Evolutionary conservation across 2,329 filamentous ascomycete species (phyloP).

Genomic region (Colletotrichum sp.): DNA sequence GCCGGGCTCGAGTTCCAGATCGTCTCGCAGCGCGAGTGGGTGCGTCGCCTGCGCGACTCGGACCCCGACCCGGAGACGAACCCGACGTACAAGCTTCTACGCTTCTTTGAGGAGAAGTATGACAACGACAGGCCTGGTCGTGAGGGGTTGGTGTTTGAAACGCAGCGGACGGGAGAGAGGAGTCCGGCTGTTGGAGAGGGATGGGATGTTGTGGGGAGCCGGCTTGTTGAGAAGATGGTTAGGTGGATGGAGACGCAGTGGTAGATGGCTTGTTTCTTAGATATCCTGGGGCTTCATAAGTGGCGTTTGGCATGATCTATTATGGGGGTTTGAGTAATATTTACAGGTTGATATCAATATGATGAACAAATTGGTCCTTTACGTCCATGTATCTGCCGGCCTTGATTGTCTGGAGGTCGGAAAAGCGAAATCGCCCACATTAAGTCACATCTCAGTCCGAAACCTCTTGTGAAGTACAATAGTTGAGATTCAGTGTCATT

Average conservation of each 20-base stretch:
- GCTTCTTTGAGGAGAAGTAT: constrained; percentile 58
- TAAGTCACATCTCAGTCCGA: too few relatives aligned
- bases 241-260: constrained; percentile 32
- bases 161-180: constrained; percentile 32
- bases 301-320: neutral
- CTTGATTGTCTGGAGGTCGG: too few relatives aligned
- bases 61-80: constrained; percentile 54
- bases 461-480: too few relatives aligned
- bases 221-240: constrained; percentile 41
- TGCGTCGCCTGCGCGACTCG: constrained; percentile 45
- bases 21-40: constrained; percentile 49
- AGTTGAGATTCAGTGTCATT: too few relatives aligned
- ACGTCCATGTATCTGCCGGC: too few relatives aligned
- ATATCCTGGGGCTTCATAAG: neutral
- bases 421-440: too few relatives aligned
- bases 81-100: constrained; percentile 54
- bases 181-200: constrained; percentile 37
- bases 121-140: constrained; percentile 43
- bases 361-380: neutral
- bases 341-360: neutral
- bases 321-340: neutral
- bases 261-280: neutral
- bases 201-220: constrained; percentile 40
- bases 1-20: constrained; percentile 49
- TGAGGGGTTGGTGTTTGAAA: constrained; percentile 42